Evolutionary conservation across 176 grass and related monocot species (phyloP).

Genomic region (Phoenix roebelenii): DNA sequence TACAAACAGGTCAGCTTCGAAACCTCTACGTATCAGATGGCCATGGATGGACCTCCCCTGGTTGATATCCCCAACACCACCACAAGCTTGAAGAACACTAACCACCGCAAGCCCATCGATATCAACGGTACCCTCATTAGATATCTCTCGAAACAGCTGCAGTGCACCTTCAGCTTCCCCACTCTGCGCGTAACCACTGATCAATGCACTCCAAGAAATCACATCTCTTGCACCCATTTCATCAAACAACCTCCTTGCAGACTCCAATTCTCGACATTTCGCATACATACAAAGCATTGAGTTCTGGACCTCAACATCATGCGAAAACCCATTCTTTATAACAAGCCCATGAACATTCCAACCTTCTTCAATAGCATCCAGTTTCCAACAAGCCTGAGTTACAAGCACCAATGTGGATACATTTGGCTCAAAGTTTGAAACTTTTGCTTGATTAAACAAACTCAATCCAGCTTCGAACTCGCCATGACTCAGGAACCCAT

Average conservation of each 20-base stretch:
- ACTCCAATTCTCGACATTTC: constrained; percentile 3
- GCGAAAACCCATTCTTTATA: constrained; percentile 6
- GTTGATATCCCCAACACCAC: constrained; percentile 1
- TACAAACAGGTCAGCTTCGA: constrained; percentile 20
- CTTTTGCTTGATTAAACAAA: constrained; percentile 8
- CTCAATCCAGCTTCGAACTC: background rate
- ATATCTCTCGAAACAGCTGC: constrained; percentile 21
- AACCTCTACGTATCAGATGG: constrained; percentile 9
- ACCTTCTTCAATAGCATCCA: constrained; percentile 17
- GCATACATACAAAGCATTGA: constrained; percentile 23
- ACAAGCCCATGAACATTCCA: constrained; percentile 21
- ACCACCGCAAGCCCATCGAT: constrained; percentile 17
- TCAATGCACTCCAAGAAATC: constrained; percentile 31
- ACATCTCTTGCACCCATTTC: constrained; percentile 26
- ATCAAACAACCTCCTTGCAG: constrained; percentile 22
- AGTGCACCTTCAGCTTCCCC: constrained; percentile 1
- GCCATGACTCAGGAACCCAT: constrained; percentile 14
- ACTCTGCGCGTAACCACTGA: constrained; percentile 16
- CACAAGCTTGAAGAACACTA: constrained; percentile 28
- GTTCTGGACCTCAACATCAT: constrained; percentile 18
- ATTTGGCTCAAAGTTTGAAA: constrained; percentile 19
- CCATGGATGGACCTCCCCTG: constrained; percentile 19
- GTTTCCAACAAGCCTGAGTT: constrained; percentile 22
- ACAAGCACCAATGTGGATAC: constrained; percentile 18
- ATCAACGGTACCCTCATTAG: background rate